A percentile compares a stretch with the other conserved stretches of the same genome.
Evolutionary conservation across 192 early-diverging fungal genomes (phyloP).

Genomic region (Dimargaris verticillata): DNA sequence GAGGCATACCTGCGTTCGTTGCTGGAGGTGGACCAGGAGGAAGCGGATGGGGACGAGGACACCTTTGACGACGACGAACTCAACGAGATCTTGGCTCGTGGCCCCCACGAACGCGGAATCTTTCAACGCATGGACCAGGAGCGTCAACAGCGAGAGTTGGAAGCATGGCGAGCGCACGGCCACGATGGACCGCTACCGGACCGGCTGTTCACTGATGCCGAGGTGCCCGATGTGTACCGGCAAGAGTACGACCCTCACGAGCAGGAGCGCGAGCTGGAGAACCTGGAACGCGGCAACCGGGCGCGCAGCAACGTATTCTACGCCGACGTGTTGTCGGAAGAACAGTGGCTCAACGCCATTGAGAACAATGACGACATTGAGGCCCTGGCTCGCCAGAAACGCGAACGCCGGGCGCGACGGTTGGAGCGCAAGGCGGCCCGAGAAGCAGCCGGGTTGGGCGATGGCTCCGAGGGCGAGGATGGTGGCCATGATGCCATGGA

Average conservation of each 20-base stretch:
- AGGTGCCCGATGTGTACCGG: conserved; percentile 69
- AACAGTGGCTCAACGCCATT: conserved; percentile 72
- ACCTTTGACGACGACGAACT: conserved; percentile 73
- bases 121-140: conserved; percentile 61
- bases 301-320: conserved; percentile 60
- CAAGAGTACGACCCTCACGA: conserved; percentile 38
- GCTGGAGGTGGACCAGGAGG: conserved; percentile 39
- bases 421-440: conserved; percentile 11
- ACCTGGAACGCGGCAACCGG: conserved; percentile 58
- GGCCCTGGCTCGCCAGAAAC: conserved; percentile 32
- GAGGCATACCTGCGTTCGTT: conserved; percentile 78
- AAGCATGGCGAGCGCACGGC: conserved; percentile 37
- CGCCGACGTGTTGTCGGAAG: conserved; percentile 85
- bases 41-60: conserved; percentile 51
- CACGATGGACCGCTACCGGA: conserved; percentile 41
- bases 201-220: conserved; percentile 66
- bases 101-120: conserved; percentile 56
- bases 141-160: conserved; percentile 32
- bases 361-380: conserved; percentile 46
- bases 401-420: conserved; percentile 20
- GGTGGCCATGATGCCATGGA: not conserved
- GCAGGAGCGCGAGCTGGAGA: conserved; percentile 32
- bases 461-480: not conserved
- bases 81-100: conserved; percentile 82
- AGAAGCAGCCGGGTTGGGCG: conserved; percentile 12